These are phyloP conservation scores for Claviceps capensis DNA, from an alignment of 2,329 filamentous ascomycete species.

Conservation along the genomic window DNA sequence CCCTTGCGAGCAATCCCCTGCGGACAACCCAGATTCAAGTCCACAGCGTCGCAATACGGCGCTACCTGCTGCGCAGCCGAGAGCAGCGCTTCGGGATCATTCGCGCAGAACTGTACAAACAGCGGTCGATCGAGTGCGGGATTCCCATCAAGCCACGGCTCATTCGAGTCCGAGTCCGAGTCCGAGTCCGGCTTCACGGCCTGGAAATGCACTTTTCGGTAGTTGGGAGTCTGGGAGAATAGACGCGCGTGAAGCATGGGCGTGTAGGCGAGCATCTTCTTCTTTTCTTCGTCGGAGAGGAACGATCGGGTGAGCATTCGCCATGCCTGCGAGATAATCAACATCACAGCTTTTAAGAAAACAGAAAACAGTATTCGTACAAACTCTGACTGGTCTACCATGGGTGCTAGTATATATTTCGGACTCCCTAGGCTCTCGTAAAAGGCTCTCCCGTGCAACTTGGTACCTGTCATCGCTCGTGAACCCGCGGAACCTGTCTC, in stretches of 20 bases:
- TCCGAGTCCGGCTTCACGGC: conserved; percentile 30
- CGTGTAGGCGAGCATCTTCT: conserved; percentile 69
- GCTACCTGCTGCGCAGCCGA: conserved; percentile 64
- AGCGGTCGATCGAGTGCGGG: conserved; percentile 72
- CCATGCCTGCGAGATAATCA: conserved; percentile 58
- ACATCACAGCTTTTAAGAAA: background rate
- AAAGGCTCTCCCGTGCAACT: conserved; percentile 75
- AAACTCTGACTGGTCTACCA: conserved; percentile 98
- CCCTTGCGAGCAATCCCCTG: conserved; percentile 89
- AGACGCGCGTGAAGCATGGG: conserved; percentile 94
- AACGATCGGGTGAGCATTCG: conserved; percentile 92
- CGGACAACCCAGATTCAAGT: conserved; percentile 89
- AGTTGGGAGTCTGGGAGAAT: conserved; percentile 63
- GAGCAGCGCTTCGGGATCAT: conserved; percentile 68
- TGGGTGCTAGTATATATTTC: conserved; percentile 81
- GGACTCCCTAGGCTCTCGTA: conserved; percentile 92
- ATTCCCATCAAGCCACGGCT: conserved; percentile 71
- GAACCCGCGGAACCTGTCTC: conserved; percentile 2
- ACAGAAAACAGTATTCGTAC: conserved; percentile 35
- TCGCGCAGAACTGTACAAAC: conserved; percentile 94
- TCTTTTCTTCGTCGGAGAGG: conserved; percentile 51
- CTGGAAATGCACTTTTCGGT: conserved; percentile 72
- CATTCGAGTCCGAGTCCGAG: conserved; percentile 9
- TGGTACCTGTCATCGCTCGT: conserved; percentile 31
- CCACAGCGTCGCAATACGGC: conserved; percentile 86